Evolutionary conservation across 495 filamentous ascomycete genomes (phyloP).

Genomic region (Filosporella fistucella): DNA sequence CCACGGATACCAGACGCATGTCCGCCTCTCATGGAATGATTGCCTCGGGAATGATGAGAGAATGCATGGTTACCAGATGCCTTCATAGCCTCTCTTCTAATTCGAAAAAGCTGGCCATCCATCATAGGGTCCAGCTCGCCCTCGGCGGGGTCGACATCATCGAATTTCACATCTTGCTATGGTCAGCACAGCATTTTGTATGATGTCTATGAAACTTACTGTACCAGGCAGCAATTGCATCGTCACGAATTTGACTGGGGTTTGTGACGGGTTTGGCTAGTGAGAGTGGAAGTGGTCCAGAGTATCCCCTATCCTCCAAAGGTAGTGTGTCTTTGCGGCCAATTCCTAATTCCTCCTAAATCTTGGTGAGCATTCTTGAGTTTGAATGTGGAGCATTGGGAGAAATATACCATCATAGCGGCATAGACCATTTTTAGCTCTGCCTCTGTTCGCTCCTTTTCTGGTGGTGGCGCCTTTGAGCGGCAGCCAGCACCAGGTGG

Average conservation of each 20-base stretch:
- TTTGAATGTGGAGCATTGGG: too few relatives aligned
- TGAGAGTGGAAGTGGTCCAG: not conserved
- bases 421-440: constrained; percentile 2
- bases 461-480: too few relatives aligned
- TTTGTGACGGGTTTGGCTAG: not conserved
- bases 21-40: too few relatives aligned
- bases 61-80: too few relatives aligned
- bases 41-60: too few relatives aligned
- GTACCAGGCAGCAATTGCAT: constrained; percentile 7
- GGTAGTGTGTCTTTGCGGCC: constrained; percentile 18
- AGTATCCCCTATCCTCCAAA: constrained; percentile 16
- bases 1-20: too few relatives aligned
- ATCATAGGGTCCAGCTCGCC: constrained; percentile 12
- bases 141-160: constrained; percentile 14
- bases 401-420: constrained; percentile 20
- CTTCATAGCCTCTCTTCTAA: too few relatives aligned
- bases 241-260: not conserved
- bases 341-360: constrained; percentile 23
- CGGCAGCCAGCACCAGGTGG: too few relatives aligned
- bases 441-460: not conserved
- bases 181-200: not conserved
- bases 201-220: constrained; percentile 6
- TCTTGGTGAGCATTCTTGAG: too few relatives aligned
- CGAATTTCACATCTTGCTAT: constrained; percentile 7
- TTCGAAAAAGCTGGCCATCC: constrained; percentile 18